Evolutionary conservation across 2,329 filamentous ascomycete genomes (phyloP).

Genomic region (Monilinia vaccinii-corymbosi): DNA sequence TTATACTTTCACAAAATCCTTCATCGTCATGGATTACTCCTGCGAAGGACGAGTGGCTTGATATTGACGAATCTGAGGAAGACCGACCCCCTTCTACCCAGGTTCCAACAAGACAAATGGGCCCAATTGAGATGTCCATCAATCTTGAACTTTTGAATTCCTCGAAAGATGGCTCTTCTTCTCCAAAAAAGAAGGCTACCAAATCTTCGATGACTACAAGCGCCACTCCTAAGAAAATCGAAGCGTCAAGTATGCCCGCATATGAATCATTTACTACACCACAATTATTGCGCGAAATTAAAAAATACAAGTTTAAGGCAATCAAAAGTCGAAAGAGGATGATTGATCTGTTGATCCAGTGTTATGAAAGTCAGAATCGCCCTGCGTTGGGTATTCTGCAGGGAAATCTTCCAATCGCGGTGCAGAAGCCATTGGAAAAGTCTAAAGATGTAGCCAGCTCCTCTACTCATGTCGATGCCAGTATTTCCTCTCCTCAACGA

Average conservation of each 20-base stretch:
- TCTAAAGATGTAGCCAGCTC: background rate
- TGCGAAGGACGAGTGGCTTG: conserved; percentile 20
- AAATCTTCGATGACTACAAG: conserved; percentile 9
- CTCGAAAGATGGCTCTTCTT: background rate
- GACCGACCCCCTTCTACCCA: conserved; percentile 7
- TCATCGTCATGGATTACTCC: background rate
- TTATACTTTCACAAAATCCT: background rate
- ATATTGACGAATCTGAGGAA: conserved; percentile 18
- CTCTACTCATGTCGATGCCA: conserved; percentile 14
- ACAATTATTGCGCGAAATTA: conserved; percentile 53
- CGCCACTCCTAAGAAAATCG: background rate
- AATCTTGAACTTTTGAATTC: conserved; percentile 8
- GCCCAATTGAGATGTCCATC: conserved; percentile 16
- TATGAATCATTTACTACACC: conserved; percentile 53
- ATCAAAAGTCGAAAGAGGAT: conserved; percentile 59
- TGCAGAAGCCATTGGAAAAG: background rate
- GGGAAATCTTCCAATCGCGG: conserved; percentile 17
- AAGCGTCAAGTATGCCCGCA: conserved; percentile 35
- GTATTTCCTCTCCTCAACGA: conserved; percentile 27
- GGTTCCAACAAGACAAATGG: conserved; percentile 2
- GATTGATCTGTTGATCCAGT: conserved; percentile 60
- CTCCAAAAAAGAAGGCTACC: background rate
- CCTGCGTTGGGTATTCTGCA: conserved; percentile 21
- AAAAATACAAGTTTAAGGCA: conserved; percentile 62
- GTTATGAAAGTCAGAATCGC: conserved; percentile 54